phyloP scores from a whole-genome alignment of 768 basidiomycete genomes.

The Psilocybe sp. region DNA sequence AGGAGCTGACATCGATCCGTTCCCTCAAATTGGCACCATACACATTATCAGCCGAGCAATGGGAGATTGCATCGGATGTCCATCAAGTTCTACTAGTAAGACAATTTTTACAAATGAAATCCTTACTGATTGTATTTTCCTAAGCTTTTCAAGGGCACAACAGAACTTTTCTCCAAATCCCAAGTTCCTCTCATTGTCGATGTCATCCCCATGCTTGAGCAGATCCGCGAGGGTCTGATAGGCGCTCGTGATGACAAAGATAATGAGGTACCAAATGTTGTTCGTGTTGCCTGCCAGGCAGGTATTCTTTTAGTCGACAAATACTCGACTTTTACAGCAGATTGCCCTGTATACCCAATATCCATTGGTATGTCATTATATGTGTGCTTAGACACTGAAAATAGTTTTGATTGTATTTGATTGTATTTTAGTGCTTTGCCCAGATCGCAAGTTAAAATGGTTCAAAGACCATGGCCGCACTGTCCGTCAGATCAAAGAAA shows the following conservation, averaged over 20 bases:
- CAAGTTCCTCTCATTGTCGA: slow-evolving; percentile 18
- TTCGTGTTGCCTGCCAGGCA: slow-evolving; percentile 17
- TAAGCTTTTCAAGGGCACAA: no score
- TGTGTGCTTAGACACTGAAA: slow-evolving; percentile 11
- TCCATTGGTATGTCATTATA: slow-evolving; percentile 11
- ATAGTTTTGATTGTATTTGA: slow-evolving; percentile 8
- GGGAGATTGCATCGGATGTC: slow-evolving; percentile 24
- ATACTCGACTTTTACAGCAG: slow-evolving; percentile 9
- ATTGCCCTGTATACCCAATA: no score
- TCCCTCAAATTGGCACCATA: slow-evolving; percentile 15
- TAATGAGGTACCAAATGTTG: slow-evolving; percentile 12
- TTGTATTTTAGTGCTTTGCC: slow-evolving; percentile 21
- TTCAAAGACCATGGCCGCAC: slow-evolving; percentile 12
- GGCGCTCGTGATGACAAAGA: slow-evolving; percentile 12
- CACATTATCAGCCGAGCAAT: slow-evolving; percentile 17
- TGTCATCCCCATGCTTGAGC: slow-evolving; percentile 7
- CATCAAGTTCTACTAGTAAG: slow-evolving; percentile 20
- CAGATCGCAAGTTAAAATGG: slow-evolving; percentile 20
- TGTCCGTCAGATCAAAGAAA: neutral
- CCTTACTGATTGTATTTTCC: no score
- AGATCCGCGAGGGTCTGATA: slow-evolving; percentile 11
- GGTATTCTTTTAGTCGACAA: slow-evolving; percentile 15
- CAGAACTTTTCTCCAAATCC: slow-evolving; percentile 21
- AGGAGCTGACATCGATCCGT: slow-evolving; percentile 16
- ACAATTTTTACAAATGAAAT: no score